Percentiles rank a stretch among this genome's conserved stretches.
phyloP scores from a whole-genome alignment of 768 basidiomycete species.

The Austroboletus eburneus region DNA sequence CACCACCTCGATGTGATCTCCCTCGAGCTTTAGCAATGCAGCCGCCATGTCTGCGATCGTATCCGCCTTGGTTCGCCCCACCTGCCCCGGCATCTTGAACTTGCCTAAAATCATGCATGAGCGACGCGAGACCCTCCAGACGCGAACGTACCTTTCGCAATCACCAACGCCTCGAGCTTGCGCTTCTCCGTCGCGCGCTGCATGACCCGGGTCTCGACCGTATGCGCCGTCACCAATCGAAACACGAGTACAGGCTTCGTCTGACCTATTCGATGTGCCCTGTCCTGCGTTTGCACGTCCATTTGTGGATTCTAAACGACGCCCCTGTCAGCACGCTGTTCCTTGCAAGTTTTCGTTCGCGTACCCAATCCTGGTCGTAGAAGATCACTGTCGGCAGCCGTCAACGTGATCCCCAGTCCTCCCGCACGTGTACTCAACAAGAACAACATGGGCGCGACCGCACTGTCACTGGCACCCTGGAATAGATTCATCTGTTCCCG shows the following conservation, averaged over 20 bases:
- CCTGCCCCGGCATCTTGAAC: slow-evolving; percentile 71
- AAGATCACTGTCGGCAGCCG: slow-evolving; percentile 94
- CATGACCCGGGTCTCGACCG: slow-evolving; percentile 90
- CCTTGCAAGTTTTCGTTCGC: too few relatives aligned
- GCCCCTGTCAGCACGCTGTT: too few relatives aligned
- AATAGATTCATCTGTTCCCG: slow-evolving; percentile 91
- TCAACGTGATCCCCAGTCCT: slow-evolving; percentile 95
- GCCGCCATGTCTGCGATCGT: slow-evolving; percentile 80
- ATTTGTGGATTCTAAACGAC: slow-evolving; percentile 99
- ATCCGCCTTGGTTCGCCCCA: slow-evolving; percentile 50
- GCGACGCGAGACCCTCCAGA: too few relatives aligned
- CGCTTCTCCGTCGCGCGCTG: slow-evolving; percentile 82
- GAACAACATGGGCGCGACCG: too few relatives aligned
- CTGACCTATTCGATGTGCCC: slow-evolving; percentile 95
- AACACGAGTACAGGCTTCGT: slow-evolving; percentile 87
- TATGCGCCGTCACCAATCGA: slow-evolving; percentile 81
- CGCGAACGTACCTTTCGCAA: slow-evolving; percentile 67
- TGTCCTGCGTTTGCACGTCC: slow-evolving; percentile 98
- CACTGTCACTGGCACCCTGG: too few relatives aligned
- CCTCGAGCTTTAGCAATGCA: slow-evolving; percentile 74
- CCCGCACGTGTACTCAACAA: slow-evolving; percentile 95
- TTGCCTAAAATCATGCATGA: slow-evolving; percentile 47
- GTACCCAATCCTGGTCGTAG: slow-evolving; percentile 98
- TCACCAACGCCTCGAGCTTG: slow-evolving; percentile 90
- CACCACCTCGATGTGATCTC: slow-evolving; percentile 87